These are phyloP conservation scores for Mucor irregularis DNA, from an alignment of 371 early-diverging fungal species.

Conservation along the genomic window DNA sequence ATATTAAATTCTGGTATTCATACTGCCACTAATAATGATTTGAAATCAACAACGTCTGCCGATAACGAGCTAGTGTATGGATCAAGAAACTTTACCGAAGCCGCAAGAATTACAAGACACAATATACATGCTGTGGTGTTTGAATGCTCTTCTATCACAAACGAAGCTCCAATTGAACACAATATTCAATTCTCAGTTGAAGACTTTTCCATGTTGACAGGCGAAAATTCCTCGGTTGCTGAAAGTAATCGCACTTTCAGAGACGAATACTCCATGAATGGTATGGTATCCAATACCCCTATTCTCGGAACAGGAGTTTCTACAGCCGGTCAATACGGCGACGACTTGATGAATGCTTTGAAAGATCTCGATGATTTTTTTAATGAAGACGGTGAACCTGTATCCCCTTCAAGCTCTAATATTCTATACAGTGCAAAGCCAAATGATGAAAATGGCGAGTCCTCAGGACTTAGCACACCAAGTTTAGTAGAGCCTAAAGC, in stretches of 20 bases:
- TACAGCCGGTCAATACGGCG: slow-evolving; percentile 29
- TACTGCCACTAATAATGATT: slow-evolving; percentile 19
- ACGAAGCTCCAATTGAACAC: slow-evolving; percentile 43
- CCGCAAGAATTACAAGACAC: slow-evolving; percentile 41
- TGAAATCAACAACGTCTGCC: slow-evolving; percentile 8
- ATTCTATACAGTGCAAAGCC: slow-evolving; percentile 2
- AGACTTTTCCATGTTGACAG: slow-evolving; percentile 46
- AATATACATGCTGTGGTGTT: slow-evolving; percentile 57
- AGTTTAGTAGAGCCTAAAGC: slow-evolving; percentile 3
- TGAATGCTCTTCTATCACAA: slow-evolving; percentile 49
- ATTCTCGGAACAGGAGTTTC: background rate
- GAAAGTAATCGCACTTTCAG: slow-evolving; percentile 1
- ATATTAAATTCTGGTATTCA: slow-evolving; percentile 71
- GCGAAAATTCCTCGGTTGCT: slow-evolving; percentile 20
- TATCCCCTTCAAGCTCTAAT: slow-evolving; percentile 18
- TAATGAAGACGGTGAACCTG: slow-evolving; percentile 51
- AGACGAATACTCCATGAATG: background rate
- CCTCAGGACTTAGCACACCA: slow-evolving; percentile 3
- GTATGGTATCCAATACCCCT: background rate
- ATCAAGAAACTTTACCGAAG: slow-evolving; percentile 29
- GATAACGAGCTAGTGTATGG: slow-evolving; percentile 37
- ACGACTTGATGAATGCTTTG: slow-evolving; percentile 57
- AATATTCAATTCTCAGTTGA: slow-evolving; percentile 52
- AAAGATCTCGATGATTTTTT: slow-evolving; percentile 65
- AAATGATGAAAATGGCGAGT: background rate